Base-by-base conservation (phyloP, 345 rosid species). In the Rhodomyrtus tomentosa region DNA sequence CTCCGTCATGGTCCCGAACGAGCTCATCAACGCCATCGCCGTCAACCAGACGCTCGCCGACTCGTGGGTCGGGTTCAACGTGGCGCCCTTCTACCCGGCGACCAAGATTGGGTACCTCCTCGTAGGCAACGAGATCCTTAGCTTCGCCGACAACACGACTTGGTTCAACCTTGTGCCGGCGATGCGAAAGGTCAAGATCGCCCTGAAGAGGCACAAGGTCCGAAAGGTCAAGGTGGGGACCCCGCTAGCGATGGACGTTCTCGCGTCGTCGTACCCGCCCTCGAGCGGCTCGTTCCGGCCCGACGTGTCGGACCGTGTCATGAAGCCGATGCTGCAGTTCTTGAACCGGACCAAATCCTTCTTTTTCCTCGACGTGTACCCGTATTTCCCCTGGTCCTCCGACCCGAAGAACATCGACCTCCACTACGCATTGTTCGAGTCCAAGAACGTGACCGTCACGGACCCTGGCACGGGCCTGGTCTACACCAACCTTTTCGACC, bases 291-390 rank as follows among this genome's bases (percentile, higher is more conserved):
- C 94, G 36, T 97, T 97, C 54, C 92, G 98, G 55, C 50, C 88
- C 21, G 98, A 97, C 85, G 89, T 95, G 8, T 87, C 98, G 68
- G 89, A 25, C 42, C 82, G 84, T 76, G 85, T 97, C 0, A 89
- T 97, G 79, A 89, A 85, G 84, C 99, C 98, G 53, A 91, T 97
- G 98, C 85, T 96, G 38, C 95, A 90, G 81, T 97, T 97, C 87
- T 79, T 97, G 83, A 91, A 91, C 95, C 94, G 98, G 84, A 97
- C 99, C 84, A 94, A 92, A 84, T 97, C 99, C 1, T 95, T 95
- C 81, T 86, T 93, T 51, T 97, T 95, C 91, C 84, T 94, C 22
- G 99, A 97, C 56, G 94, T 91, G 7, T 97, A 97, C 90, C 89
- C 99, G 51, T 97, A 91, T 83, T 95, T 97, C 80, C 85, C 98